Conservation (phyloP, 768 basidiomycete species). For the Russula emetica region DNA sequence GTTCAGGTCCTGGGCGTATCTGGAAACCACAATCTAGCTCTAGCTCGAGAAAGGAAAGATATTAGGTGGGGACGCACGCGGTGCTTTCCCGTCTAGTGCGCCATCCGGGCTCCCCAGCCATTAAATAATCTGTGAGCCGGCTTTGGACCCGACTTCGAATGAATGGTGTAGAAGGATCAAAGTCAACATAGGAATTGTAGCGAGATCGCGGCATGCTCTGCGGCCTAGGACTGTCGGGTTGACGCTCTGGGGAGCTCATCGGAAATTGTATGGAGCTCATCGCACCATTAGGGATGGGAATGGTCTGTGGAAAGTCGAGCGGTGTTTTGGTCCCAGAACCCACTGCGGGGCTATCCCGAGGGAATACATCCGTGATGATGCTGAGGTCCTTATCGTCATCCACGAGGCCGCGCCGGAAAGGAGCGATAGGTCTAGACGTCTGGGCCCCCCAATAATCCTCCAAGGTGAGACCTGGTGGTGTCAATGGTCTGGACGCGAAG, state of each 20-base stretch:
- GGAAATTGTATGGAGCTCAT: conserved; percentile 81
- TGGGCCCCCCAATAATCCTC: conserved; percentile 38
- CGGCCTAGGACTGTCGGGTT: conserved; percentile 45
- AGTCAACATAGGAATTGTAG: conserved; percentile 70
- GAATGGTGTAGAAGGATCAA: conserved; percentile 70
- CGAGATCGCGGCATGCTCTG: conserved; percentile 55
- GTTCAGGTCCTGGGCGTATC: conserved; percentile 82
- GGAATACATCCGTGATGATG: conserved; percentile 41
- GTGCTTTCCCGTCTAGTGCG: conserved; percentile 84
- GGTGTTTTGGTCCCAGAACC: conserved; percentile 47
- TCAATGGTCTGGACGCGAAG: conserved; percentile 48
- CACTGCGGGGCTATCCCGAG: conserved; percentile 42
- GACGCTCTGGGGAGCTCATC: conserved; percentile 67
- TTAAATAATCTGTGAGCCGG: conserved; percentile 52
- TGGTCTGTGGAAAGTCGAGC: conserved; percentile 53
- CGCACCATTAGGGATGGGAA: conserved; percentile 50
- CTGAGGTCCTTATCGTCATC: conserved; percentile 70
- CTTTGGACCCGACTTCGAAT: conserved; percentile 83
- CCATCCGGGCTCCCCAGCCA: conserved; percentile 69
- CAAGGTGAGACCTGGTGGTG: conserved; percentile 47
- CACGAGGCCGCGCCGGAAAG: conserved; percentile 67
- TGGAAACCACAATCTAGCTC: conserved; percentile 32
- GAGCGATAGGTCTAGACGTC: conserved; percentile 55
- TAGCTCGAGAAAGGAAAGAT: neutral
- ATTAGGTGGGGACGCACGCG: conserved; percentile 52